Percentiles rank a stretch among this genome's conserved stretches.
These are phyloP conservation scores for Candida schatavii DNA, from an alignment of 805 yeast species.

Conservation along the genomic window DNA sequence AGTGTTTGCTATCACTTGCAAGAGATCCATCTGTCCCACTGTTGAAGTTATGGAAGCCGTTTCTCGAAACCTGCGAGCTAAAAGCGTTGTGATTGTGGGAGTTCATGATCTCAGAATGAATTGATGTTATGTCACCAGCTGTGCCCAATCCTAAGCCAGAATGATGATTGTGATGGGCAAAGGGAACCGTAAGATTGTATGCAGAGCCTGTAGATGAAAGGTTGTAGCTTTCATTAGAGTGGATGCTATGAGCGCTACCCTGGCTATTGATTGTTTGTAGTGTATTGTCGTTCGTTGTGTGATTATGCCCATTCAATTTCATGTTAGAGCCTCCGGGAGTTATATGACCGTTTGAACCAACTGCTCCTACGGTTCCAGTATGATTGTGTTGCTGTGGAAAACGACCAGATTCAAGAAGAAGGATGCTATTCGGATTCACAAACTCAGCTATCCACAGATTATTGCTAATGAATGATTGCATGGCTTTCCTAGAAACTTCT, in stretches of 20 bases:
- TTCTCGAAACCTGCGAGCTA: neutral
- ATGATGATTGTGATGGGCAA: neutral
- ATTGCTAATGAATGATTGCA: constrained; percentile 26
- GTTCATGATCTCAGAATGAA: constrained; percentile 32
- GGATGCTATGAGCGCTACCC: neutral
- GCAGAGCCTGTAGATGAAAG: neutral
- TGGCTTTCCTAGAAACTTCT: constrained; percentile 15
- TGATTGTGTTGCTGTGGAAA: neutral
- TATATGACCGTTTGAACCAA: too few relatives aligned
- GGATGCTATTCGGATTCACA: constrained; percentile 29
- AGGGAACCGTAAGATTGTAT: neutral
- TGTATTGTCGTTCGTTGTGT: neutral
- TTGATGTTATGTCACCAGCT: constrained; percentile 40
- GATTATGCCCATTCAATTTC: too few relatives aligned
- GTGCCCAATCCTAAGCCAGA: constrained; percentile 35
- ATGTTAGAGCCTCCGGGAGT: too few relatives aligned
- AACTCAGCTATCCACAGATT: constrained; percentile 26
- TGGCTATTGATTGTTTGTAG: neutral
- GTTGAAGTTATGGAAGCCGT: constrained; percentile 5
- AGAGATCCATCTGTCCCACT: constrained; percentile 18
- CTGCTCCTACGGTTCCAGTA: too few relatives aligned
- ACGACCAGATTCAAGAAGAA: constrained; percentile 10
- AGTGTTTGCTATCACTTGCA: constrained; percentile 10
- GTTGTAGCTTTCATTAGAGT: neutral
- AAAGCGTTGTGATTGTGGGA: constrained; percentile 1